Conservation (phyloP, 2,329 filamentous ascomycete species). For the Trichophyton equinum region DNA sequence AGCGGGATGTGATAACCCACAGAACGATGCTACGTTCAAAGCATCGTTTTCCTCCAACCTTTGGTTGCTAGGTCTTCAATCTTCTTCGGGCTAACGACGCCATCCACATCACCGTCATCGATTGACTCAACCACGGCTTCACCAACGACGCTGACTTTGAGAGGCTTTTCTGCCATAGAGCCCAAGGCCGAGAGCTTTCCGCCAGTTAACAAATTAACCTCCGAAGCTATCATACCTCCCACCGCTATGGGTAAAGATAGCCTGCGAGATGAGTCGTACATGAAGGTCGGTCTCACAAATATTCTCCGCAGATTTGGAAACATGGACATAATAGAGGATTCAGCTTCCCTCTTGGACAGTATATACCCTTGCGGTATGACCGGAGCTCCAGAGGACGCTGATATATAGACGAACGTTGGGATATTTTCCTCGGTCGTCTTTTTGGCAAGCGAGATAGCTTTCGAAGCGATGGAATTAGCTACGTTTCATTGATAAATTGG, state of each 20-base stretch:
- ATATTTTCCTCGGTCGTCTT: slow-evolving; percentile 56
- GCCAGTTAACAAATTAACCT: slow-evolving; percentile 65
- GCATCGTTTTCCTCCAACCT: slow-evolving; percentile 82
- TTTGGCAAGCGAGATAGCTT: slow-evolving; percentile 68
- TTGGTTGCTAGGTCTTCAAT: slow-evolving; percentile 72
- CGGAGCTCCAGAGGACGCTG: slow-evolving; percentile 73
- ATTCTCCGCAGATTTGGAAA: slow-evolving; percentile 66
- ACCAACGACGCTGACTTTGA: slow-evolving; percentile 76
- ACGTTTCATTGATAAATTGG: neutral
- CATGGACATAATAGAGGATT: slow-evolving; percentile 57
- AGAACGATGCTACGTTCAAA: slow-evolving; percentile 38
- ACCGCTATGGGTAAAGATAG: slow-evolving; percentile 78
- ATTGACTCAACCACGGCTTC: slow-evolving; percentile 84
- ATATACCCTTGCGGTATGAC: slow-evolving; percentile 78
- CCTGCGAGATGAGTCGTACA: slow-evolving; percentile 73
- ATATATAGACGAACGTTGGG: slow-evolving; percentile 71
- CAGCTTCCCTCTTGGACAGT: slow-evolving; percentile 80
- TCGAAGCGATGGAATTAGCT: slow-evolving; percentile 19
- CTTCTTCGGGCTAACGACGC: slow-evolving; percentile 62
- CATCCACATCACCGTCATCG: slow-evolving; percentile 57
- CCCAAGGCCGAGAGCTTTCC: slow-evolving; percentile 71
- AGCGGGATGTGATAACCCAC: neutral
- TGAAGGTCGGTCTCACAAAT: slow-evolving; percentile 73
- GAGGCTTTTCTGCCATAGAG: slow-evolving; percentile 67
- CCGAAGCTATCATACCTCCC: slow-evolving; percentile 57